phyloP scores from a whole-genome alignment of 345 rosid species.

The Excoecaria cochinchinensis region DNA sequence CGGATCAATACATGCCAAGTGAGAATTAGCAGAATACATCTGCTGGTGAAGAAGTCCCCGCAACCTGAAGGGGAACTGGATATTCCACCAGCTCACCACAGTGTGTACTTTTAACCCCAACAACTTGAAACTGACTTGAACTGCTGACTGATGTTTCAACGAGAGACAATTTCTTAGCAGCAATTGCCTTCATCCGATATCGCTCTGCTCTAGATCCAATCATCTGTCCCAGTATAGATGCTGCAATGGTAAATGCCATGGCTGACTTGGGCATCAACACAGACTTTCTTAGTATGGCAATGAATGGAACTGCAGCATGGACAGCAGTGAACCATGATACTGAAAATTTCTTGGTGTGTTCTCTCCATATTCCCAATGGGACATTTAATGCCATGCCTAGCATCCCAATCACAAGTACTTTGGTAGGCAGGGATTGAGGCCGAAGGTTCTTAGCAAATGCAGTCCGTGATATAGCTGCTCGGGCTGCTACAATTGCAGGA shows the following conservation, averaged over 20 bases:
- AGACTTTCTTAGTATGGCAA: slow-evolving; percentile 84
- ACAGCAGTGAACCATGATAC: slow-evolving; percentile 87
- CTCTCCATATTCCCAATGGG: slow-evolving; percentile 94
- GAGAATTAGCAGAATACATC: slow-evolving; percentile 31
- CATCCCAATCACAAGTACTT: slow-evolving; percentile 78
- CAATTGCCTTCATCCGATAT: slow-evolving; percentile 54
- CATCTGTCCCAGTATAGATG: slow-evolving; percentile 81
- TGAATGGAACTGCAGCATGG: slow-evolving; percentile 96
- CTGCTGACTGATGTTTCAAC: slow-evolving; percentile 14
- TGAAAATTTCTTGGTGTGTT: slow-evolving; percentile 81
- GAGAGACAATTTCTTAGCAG: slow-evolving; percentile 39
- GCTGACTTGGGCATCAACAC: slow-evolving; percentile 93
- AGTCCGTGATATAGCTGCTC: slow-evolving; percentile 85
- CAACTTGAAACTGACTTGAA: slow-evolving; percentile 22
- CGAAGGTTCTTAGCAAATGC: slow-evolving; percentile 90
- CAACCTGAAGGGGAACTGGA: slow-evolving; percentile 35
- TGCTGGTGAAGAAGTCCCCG: slow-evolving; percentile 33
- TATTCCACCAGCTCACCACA: slow-evolving; percentile 39
- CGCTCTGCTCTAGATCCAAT: slow-evolving; percentile 99
- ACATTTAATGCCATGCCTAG: slow-evolving; percentile 94
- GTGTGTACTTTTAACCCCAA: slow-evolving; percentile 31
- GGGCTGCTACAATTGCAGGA: slow-evolving; percentile 75
- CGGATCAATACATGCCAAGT: not conserved
- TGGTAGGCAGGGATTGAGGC: slow-evolving; percentile 83
- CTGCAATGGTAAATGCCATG: slow-evolving; percentile 91